A percentile compares a stretch with the other conserved stretches of the same genome.
Conservation (phyloP, 805 yeast genomes). For the Nakazawaea ishiwadae region DNA sequence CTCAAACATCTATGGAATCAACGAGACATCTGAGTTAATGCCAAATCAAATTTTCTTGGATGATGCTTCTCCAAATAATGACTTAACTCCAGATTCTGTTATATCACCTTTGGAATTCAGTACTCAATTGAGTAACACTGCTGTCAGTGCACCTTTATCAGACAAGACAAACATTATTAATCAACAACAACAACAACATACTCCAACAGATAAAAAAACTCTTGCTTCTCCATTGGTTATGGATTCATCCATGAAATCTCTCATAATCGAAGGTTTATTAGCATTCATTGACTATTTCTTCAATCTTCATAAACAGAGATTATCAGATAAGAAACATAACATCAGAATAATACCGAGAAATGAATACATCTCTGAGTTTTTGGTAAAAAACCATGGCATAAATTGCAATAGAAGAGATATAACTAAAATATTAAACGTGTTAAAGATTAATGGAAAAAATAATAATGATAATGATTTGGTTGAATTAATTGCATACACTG, state of each 20-base stretch:
- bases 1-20: conserved; percentile 6
- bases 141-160: neutral
- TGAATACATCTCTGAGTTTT: conserved; percentile 4
- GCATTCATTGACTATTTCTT: conserved; percentile 5
- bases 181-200: neutral
- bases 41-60: conserved; percentile 7
- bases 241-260: neutral
- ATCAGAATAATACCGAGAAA: conserved; percentile 8
- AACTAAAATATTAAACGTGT: conserved; percentile 1
- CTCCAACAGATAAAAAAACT: neutral
- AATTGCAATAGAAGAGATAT: conserved; percentile 3
- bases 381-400: conserved; percentile 4
- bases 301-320: neutral
- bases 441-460: neutral
- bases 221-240: neutral
- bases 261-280: neutral
- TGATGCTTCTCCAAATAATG: conserved; percentile 4
- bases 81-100: conserved; percentile 10
- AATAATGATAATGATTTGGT: conserved; percentile 2
- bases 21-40: conserved; percentile 1
- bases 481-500: conserved; percentile 2
- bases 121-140: neutral
- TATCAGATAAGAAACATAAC: neutral
- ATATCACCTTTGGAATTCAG: conserved; percentile 12
- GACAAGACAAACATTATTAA: neutral